Evolutionary conservation across 768 basidiomycete genomes (phyloP).

Genomic region (Lactarius vividus): DNA sequence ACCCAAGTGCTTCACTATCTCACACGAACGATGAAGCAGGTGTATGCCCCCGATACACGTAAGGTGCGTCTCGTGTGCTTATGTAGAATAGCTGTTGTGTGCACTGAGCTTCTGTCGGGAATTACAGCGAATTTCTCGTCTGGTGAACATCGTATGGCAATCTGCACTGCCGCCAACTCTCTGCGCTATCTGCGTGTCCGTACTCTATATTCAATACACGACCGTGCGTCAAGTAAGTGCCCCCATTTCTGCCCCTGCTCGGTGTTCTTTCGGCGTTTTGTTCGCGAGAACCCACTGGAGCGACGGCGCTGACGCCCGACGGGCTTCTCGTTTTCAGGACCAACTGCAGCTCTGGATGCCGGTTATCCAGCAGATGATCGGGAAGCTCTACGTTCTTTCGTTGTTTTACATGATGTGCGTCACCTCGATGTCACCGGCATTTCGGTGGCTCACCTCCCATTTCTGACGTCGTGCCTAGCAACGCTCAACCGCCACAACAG

Average conservation of each 20-base stretch:
- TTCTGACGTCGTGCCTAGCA: conserved; percentile 7
- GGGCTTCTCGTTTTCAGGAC: neutral
- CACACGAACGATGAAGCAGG: neutral
- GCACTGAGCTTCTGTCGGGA: neutral
- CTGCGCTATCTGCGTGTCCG: conserved; percentile 4
- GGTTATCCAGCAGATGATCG: conserved; percentile 1
- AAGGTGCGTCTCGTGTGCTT: conserved; percentile 1
- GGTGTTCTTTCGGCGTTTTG: neutral
- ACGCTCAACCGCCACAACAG: neutral
- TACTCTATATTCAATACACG: neutral
- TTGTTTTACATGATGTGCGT: conserved; percentile 19
- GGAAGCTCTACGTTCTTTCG: conserved; percentile 23
- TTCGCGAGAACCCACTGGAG: neutral
- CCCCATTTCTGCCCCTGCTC: neutral
- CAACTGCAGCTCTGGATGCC: conserved; percentile 6
- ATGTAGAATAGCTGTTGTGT: neutral
- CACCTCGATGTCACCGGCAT: neutral
- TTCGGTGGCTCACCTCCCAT: neutral
- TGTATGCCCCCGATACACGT: neutral
- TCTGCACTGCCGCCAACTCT: conserved; percentile 17
- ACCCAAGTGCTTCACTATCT: neutral
- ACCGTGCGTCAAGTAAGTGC: neutral
- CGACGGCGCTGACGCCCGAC: neutral
- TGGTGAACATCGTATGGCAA: conserved; percentile 14
- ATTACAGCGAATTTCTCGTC: conserved; percentile 5